Conservation (phyloP, 2,329 filamentous ascomycete species). For the Periconia sp. region DNA sequence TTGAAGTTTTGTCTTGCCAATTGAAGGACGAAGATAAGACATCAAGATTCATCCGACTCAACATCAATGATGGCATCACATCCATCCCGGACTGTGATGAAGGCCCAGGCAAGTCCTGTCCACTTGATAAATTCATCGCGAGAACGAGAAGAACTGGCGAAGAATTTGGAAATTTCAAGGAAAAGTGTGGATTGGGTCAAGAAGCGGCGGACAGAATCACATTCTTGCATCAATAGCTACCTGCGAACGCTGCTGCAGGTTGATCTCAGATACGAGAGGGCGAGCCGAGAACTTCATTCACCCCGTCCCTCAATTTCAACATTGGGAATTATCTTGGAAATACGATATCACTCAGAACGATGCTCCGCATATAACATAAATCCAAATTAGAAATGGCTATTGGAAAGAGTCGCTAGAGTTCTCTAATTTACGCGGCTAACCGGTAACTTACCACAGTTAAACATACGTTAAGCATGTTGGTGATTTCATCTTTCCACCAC, state of each 20-base stretch:
- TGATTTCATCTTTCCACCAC: too few species aligned
- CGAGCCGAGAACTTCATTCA: neutral
- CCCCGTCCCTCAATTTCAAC: neutral
- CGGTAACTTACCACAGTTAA: too few species aligned
- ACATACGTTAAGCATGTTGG: too few species aligned
- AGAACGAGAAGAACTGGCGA: slow-evolving; percentile 45
- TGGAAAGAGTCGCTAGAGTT: too few species aligned
- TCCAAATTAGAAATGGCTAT: too few species aligned
- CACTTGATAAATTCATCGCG: slow-evolving; percentile 47
- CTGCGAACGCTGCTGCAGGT: neutral
- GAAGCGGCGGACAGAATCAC: slow-evolving; percentile 47
- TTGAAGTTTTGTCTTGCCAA: slow-evolving; percentile 54
- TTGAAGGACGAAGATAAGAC: neutral
- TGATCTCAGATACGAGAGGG: too few species aligned
- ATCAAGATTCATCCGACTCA: slow-evolving; percentile 52
- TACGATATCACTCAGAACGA: too few species aligned
- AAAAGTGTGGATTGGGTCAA: slow-evolving; percentile 50
- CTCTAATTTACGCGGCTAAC: too few species aligned
- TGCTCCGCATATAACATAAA: too few species aligned
- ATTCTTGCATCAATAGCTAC: slow-evolving; percentile 51
- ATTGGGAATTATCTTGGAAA: too few species aligned
- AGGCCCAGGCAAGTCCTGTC: slow-evolving; percentile 53
- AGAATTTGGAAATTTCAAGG: slow-evolving; percentile 51
- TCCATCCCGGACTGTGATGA: slow-evolving; percentile 50
- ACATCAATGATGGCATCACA: slow-evolving; percentile 60